These are phyloP conservation scores for Cynanchum wilfordii DNA, from an alignment of 257 asterid species.

Conservation along the genomic window DNA sequence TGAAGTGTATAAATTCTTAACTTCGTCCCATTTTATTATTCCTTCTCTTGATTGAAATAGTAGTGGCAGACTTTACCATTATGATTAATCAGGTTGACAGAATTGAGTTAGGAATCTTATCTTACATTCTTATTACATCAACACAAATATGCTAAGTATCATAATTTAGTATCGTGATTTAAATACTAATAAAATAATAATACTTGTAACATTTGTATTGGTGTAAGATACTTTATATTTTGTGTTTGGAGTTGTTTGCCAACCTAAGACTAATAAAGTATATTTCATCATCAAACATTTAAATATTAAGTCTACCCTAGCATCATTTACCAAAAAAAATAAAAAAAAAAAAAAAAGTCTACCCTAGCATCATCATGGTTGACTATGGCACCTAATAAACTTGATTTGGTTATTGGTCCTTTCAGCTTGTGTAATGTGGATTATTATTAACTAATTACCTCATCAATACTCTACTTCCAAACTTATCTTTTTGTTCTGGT, in stretches of 20 bases:
- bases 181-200: too few species aligned
- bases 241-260: constrained; percentile 1
- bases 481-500: not conserved
- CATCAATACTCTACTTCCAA: not conserved
- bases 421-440: constrained; percentile 13
- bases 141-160: too few species aligned
- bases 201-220: too few species aligned
- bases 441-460: not conserved
- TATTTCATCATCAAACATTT: not conserved
- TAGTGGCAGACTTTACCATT: not conserved
- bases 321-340: too few species aligned
- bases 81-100: not conserved
- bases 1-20: not conserved
- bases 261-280: constrained; percentile 7
- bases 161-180: too few species aligned
- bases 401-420: constrained; percentile 6
- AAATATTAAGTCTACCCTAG: not conserved
- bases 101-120: not conserved
- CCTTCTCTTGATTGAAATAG: too few species aligned
- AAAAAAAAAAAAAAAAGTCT: too few species aligned
- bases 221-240: not conserved
- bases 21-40: not conserved
- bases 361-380: not conserved
- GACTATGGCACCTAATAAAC: not conserved
- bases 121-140: too few species aligned